Base-by-base conservation (phyloP, 1,284 basidiomycete genomes). In the Caloboletus inedulis region DNA sequence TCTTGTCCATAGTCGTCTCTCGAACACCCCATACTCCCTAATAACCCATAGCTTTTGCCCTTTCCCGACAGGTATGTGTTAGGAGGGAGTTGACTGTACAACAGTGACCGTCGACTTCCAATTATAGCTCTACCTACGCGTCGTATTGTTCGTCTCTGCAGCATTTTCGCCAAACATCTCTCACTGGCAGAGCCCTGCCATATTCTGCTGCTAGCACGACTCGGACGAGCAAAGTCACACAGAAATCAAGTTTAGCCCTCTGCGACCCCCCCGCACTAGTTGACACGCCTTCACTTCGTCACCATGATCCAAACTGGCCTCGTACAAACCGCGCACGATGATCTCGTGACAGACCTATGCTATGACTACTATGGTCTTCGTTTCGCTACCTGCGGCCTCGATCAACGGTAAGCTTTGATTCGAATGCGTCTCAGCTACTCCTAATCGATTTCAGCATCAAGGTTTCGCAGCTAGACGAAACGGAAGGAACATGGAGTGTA, bases 281-380 rank as follows among this genome's bases (percentile, higher is more conserved):
- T 10, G 21, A 37, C 29, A 30, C 35, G 41, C 19, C 21, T 39
- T 43, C 14, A 18, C 1, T 30, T 16, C 36, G 41, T 43, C 14
- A 10, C 19, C 14, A 89, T 89, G 86, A 80, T 89, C 48, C 87
- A 90, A 66, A 86, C 87, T 4, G 84, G 82, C 9, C 73, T 91
- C 14, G 84, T 91, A 52, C 78, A 78, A 52, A 85, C 82, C 55
- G 84, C 85, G 4, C 90, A 93, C 69, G 79, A 74, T 45, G 91
- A 93, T 67, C 77, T 93, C 18, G 77, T 93, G 41, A 86, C 90
- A 36, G 91, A 94, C 72, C 81, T 91, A 52, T 79, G 84, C 19
- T 97, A 95, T 68, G 91, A 95, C 66, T 94, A 89, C 67, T 94
- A 95, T 64, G 93, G 93, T 7, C 80, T 89, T 35, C 79, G 84